Conservation (phyloP, 177 flowering plant species). For the Vitis hybrid region DNA sequence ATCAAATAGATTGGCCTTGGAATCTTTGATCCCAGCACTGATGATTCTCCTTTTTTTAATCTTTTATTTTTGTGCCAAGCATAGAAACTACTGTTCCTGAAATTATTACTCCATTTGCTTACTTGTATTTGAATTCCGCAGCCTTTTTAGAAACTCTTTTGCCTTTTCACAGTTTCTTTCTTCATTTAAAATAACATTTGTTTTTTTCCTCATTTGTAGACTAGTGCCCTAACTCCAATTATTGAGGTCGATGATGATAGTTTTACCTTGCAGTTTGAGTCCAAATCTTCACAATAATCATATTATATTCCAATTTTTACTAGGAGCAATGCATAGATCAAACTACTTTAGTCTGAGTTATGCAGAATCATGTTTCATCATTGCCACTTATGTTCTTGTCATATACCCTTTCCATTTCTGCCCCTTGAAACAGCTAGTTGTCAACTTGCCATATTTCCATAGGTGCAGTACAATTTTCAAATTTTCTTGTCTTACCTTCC, state of each 20-base stretch:
- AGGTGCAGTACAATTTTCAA: too few relatives aligned
- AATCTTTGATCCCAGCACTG: slow-evolving; percentile 26
- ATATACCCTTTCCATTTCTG: too few relatives aligned
- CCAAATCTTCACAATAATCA: too few relatives aligned
- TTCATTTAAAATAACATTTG: neutral
- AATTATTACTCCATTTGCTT: slow-evolving; percentile 11
- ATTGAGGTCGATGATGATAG: slow-evolving; percentile 8
- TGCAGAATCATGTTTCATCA: too few relatives aligned
- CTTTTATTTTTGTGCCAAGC: neutral
- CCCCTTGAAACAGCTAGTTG: too few relatives aligned
- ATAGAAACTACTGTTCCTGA: neutral
- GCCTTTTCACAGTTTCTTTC: neutral
- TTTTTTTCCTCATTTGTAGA: slow-evolving; percentile 1
- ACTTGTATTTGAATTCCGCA: slow-evolving; percentile 5
- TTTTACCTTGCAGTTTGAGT: too few relatives aligned
- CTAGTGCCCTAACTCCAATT: slow-evolving; percentile 9
- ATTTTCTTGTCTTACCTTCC: too few relatives aligned
- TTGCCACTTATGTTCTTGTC: too few relatives aligned
- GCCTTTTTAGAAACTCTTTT: slow-evolving; percentile 4
- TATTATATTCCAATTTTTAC: too few relatives aligned
- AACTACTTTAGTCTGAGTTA: too few relatives aligned
- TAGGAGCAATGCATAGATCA: too few relatives aligned
- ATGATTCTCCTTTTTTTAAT: neutral
- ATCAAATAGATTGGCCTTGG: slow-evolving; percentile 9
- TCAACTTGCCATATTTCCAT: too few relatives aligned